Conservation (phyloP, 768 basidiomycete genomes). For the Naganishia kalamii region DNA sequence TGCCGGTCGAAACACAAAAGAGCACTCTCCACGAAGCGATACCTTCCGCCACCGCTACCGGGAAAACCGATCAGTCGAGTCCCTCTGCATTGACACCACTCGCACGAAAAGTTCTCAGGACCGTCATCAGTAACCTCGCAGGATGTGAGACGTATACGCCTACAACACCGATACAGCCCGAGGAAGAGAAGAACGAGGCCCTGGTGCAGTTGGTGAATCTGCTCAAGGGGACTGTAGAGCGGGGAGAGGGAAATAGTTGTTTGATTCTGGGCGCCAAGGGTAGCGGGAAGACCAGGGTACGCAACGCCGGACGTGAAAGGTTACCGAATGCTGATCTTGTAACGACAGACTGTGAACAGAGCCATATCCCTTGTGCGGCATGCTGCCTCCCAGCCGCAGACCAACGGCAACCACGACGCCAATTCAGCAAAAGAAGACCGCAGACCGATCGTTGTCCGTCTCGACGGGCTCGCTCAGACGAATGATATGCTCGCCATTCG, state of each 20-base stretch:
- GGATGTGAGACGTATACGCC: background rate
- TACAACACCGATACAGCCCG: background rate
- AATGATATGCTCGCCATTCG: conserved; percentile 85
- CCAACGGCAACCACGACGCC: background rate
- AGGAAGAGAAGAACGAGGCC: conserved; percentile 48
- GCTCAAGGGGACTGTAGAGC: conserved; percentile 63
- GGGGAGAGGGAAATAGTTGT: conserved; percentile 91
- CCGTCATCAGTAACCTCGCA: conserved; percentile 21
- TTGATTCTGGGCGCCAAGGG: conserved; percentile 76
- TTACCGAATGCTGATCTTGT: background rate
- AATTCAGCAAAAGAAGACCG: background rate
- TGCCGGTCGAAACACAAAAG: conserved; percentile 12
- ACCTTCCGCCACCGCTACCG: background rate
- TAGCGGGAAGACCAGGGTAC: conserved; percentile 75
- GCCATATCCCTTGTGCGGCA: conserved; percentile 20
- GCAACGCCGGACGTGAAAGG: conserved; percentile 27
- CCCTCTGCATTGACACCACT: background rate
- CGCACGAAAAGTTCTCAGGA: background rate
- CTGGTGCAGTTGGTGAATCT: conserved; percentile 59
- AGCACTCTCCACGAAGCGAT: background rate
- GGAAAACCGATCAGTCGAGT: background rate
- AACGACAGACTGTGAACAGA: conserved; percentile 23
- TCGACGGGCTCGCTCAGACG: conserved; percentile 77
- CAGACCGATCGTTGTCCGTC: conserved; percentile 63
- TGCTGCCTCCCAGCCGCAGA: background rate